phyloP scores from a whole-genome alignment of 352 stramenopile species.

The Blastocystis sp. region DNA sequence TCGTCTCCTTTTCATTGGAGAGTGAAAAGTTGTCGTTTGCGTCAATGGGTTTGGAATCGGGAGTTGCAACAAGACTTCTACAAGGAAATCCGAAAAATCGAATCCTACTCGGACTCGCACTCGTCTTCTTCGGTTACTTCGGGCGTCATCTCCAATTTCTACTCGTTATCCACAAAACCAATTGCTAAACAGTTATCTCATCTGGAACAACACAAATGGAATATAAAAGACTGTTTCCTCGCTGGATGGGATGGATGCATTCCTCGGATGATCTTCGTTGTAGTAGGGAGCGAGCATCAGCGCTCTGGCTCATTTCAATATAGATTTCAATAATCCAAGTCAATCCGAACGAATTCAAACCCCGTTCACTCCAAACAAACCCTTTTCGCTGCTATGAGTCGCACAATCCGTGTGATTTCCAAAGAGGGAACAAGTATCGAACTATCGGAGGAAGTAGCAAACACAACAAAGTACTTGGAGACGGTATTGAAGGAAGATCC shows the following conservation, averaged over 20 bases:
- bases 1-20: too few species aligned
- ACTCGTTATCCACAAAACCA: neutral
- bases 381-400: neutral
- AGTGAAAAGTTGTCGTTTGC: too few species aligned
- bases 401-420: constrained; percentile 1
- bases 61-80: too few species aligned
- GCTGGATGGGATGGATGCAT: neutral
- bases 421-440: constrained; percentile 32
- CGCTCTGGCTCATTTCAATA: too few species aligned
- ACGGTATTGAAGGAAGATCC: constrained; percentile 51
- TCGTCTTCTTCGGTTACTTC: neutral
- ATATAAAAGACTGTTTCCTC: neutral
- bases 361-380: constrained; percentile 1
- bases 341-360: constrained; percentile 22
- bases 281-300: too few species aligned
- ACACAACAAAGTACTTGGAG: constrained; percentile 45
- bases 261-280: neutral
- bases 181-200: neutral
- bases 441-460: neutral
- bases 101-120: too few species aligned
- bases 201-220: neutral
- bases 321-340: too few species aligned
- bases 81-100: too few species aligned
- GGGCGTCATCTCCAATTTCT: neutral
- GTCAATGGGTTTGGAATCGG: too few species aligned